Evolutionary conservation across 371 early-diverging fungal genomes (phyloP).

Genomic region (Thermomucor indicae-seudaticae): DNA sequence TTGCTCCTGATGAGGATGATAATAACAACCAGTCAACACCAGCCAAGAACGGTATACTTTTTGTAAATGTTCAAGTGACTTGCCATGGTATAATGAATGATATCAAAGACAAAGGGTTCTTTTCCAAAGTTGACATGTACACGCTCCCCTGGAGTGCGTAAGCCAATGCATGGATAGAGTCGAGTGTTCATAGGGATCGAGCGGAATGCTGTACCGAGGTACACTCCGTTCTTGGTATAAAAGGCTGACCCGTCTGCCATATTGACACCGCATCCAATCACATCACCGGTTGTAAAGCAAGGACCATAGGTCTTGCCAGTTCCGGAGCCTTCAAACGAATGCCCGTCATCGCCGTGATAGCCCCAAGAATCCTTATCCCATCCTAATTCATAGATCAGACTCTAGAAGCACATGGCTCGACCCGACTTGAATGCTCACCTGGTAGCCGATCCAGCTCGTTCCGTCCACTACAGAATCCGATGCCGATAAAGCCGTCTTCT

Average conservation of each 20-base stretch:
- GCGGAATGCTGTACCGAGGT: conserved; percentile 60
- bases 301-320: conserved; percentile 88
- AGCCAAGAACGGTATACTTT: no score
- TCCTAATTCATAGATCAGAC: conserved; percentile 33
- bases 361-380: conserved; percentile 86
- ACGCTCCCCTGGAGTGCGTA: conserved; percentile 85
- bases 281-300: conserved; percentile 86
- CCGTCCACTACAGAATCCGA: conserved; percentile 72
- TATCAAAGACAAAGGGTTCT: conserved; percentile 82
- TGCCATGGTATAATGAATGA: conserved; percentile 73
- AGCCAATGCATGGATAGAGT: conserved; percentile 84
- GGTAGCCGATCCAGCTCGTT: conserved; percentile 70
- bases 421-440: conserved; percentile 40
- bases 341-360: conserved; percentile 94
- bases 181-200: conserved; percentile 24
- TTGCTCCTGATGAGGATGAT: no score
- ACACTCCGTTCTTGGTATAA: conserved; percentile 90
- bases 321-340: conserved; percentile 74
- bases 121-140: conserved; percentile 91
- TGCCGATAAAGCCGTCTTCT: conserved; percentile 88
- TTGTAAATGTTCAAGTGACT: neutral
- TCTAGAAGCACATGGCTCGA: neutral
- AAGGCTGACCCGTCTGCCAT: conserved; percentile 72
- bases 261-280: conserved; percentile 91
- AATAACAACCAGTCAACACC: no score